Base-by-base conservation (phyloP, 352 stramenopile species). In the Globisporangium mamillatum region DNA sequence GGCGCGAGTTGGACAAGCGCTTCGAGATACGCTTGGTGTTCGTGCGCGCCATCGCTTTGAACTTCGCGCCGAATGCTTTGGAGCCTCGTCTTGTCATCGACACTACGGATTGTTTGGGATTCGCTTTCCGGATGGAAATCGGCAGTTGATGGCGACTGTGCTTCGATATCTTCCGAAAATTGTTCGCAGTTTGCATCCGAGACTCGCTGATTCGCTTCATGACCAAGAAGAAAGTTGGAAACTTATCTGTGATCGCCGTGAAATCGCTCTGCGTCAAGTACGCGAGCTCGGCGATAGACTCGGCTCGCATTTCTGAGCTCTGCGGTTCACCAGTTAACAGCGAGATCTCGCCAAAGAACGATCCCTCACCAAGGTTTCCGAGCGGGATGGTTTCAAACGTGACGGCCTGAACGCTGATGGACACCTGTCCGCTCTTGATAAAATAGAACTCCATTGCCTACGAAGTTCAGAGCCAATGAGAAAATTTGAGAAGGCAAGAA, bases 261-360 rank as follows among this genome's bases (percentile, higher is more conserved):
- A 93, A 93, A 41, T 93, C 78, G 9, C 72, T 63, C 52, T 87
- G 82, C 18, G 68, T 83, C 20, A 93, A 66, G 64, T 82, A 90
- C 55, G 80, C 81, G 29, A 93, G 75, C 65, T 93, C 85, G 6
- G 74, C 84, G 61, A 93, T 84, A 20, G 74, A 76, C 53, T 89
- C 80, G 20, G 82, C 84, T 25, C 81, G 81, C 48, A 91, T 77
- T 25, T 92, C 85, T 4, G 85, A 81, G 27, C 75, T 78, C 24
- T 81, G 75, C 4, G 84, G 70, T 50, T 88, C 70, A n/a, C 78
- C 77, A 22, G 74, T 89, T 2, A 90, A 73, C 14, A 91, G 64
- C n/a, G 83, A 86, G 0, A 77, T 81, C 66, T 92, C 86, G 0
- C 86, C 86, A 52, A 93, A 93, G 66, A 92, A 93, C 0, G 81